These are phyloP conservation scores for Phlyctochytrium bullatum DNA, from an alignment of 192 early-diverging fungal genomes.

Conservation along the genomic window DNA sequence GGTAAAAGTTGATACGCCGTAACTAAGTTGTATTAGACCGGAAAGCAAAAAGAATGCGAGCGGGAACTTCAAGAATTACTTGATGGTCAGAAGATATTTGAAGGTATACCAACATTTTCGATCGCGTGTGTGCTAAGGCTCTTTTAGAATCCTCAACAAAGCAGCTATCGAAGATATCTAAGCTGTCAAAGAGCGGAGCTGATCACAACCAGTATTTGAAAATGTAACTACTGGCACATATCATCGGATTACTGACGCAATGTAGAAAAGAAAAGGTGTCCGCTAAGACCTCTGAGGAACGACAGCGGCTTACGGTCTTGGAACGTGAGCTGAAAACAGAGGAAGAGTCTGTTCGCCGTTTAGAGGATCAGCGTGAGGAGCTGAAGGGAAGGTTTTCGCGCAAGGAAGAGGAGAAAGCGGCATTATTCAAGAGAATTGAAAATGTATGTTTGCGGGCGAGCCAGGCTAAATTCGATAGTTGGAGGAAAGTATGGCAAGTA, in stretches of 20 bases:
- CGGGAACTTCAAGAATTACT: too few relatives aligned
- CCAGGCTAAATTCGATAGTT: conserved; percentile 21
- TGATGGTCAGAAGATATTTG: too few relatives aligned
- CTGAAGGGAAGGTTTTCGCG: neutral
- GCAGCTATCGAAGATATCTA: conserved; percentile 13
- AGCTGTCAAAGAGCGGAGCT: conserved; percentile 29
- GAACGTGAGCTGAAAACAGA: conserved; percentile 64
- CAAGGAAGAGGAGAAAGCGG: conserved; percentile 15
- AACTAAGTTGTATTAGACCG: too few relatives aligned
- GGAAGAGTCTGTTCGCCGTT: conserved; percentile 58
- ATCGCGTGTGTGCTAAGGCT: too few relatives aligned
- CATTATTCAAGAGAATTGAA: conserved; percentile 31
- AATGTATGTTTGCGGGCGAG: conserved; percentile 18
- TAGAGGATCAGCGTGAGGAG: conserved; percentile 55
- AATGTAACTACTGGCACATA: conserved; percentile 25
- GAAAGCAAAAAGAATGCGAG: too few relatives aligned
- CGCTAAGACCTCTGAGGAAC: conserved; percentile 62
- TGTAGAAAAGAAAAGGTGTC: conserved; percentile 73
- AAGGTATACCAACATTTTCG: too few relatives aligned
- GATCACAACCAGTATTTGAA: conserved; percentile 55
- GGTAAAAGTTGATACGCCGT: too few relatives aligned
- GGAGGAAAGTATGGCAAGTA: conserved; percentile 19
- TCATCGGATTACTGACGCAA: neutral
- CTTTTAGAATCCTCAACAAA: neutral
- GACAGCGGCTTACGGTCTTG: conserved; percentile 65